phyloP scores from a whole-genome alignment of 768 basidiomycete species.

The Erythrobasidium yunnanense region DNA sequence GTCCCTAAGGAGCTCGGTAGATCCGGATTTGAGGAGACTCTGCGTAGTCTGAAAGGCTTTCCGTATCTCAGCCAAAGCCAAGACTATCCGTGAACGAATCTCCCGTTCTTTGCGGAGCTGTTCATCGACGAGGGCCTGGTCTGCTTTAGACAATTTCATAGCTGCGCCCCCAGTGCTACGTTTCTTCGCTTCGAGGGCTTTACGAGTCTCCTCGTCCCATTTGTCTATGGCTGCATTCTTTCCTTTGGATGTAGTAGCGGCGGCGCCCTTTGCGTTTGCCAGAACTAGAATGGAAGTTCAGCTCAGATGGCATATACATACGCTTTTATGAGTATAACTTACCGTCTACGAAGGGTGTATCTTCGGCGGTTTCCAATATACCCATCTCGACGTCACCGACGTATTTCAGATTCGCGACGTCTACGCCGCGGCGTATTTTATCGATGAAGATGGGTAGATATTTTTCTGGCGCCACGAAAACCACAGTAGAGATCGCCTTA shows the following conservation, averaged over 20 bases:
- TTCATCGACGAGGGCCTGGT: conserved; percentile 67
- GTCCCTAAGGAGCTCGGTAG: conserved; percentile 49
- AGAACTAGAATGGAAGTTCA: conserved; percentile 1
- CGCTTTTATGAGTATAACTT: conserved; percentile 29
- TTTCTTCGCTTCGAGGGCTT: conserved; percentile 72
- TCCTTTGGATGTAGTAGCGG: conserved; percentile 52
- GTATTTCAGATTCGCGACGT: conserved; percentile 50
- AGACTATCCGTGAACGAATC: conserved; percentile 54
- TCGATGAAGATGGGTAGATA: conserved; percentile 61
- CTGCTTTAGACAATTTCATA: conserved; percentile 62
- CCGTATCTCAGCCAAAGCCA: conserved; percentile 50
- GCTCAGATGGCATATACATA: background rate
- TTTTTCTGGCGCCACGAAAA: conserved; percentile 62
- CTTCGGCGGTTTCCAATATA: conserved; percentile 76
- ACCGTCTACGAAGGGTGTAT: conserved; percentile 73
- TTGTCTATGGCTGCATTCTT: conserved; percentile 80
- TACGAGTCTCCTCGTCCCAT: conserved; percentile 91
- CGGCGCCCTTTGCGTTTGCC: background rate
- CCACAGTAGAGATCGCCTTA: conserved; percentile 60
- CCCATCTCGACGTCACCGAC: conserved; percentile 65
- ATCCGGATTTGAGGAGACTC: conserved; percentile 35
- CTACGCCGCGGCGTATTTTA: conserved; percentile 58
- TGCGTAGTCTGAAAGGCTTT: conserved; percentile 61
- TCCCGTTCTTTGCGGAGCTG: conserved; percentile 71
- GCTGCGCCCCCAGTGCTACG: conserved; percentile 38